Evolutionary conservation across 306 rosid species (phyloP).

Genomic region (cucumber (Cucumis sativus)): Cucumber_9930_V3 NC_026658.2:9434501-9435000

Average conservation of each 20-base stretch:
- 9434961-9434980: neutral
- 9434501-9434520: neutral
- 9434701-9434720: neutral
- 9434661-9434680: constrained; percentile 33
- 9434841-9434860: neutral
- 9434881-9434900: neutral
- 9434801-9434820: neutral
- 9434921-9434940: neutral
- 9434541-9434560: constrained; percentile 83
- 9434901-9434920: neutral
- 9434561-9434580: constrained; percentile 77
- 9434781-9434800: neutral
- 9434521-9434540: constrained; percentile 38
- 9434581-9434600: constrained; percentile 89
- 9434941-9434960: neutral
- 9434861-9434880: neutral
- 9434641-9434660: constrained; percentile 54
- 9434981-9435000: neutral
- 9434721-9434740: neutral
- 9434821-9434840: neutral
- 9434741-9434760: neutral
- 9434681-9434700: neutral
- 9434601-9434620: constrained; percentile 64
- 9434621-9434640: constrained; percentile 66
- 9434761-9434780: neutral